Conservation (phyloP, 345 rosid species). For the Eucalyptus shirleyi region DNA sequence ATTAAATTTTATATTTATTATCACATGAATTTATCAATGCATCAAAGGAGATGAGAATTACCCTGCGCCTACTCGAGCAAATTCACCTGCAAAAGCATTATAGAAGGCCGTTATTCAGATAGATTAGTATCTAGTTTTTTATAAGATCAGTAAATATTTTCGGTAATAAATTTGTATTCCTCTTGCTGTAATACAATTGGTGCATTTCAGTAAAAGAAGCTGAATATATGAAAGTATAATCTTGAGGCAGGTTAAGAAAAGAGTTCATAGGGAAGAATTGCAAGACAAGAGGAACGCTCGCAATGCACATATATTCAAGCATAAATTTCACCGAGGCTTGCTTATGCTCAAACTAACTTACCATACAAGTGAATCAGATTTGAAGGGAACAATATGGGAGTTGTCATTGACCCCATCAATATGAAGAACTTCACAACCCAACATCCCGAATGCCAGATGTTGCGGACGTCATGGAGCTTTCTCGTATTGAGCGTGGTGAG, state of each 20-base stretch:
- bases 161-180: not conserved
- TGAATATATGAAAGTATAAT: not conserved
- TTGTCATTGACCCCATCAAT: slow-evolving; percentile 29
- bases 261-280: not conserved
- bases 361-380: slow-evolving; percentile 59
- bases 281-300: not conserved
- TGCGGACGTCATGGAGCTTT: slow-evolving; percentile 40
- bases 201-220: not conserved
- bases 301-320: not conserved
- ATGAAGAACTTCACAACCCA: slow-evolving; percentile 50
- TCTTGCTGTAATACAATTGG: not conserved
- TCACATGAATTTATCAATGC: not conserved
- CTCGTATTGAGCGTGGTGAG: slow-evolving; percentile 42
- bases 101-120: not conserved
- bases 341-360: slow-evolving; percentile 4
- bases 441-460: slow-evolving; percentile 64
- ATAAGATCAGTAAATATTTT: not conserved
- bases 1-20: not conserved
- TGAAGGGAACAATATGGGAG: slow-evolving; percentile 56
- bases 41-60: slow-evolving; percentile 12
- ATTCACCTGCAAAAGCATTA: slow-evolving; percentile 52
- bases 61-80: slow-evolving; percentile 90
- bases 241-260: not conserved
- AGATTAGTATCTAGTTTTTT: not conserved
- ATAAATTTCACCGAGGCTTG: not conserved